Evolutionary conservation across 305 asterid genomes (phyloP).

Genomic region (Solanum hybrid): DNA sequence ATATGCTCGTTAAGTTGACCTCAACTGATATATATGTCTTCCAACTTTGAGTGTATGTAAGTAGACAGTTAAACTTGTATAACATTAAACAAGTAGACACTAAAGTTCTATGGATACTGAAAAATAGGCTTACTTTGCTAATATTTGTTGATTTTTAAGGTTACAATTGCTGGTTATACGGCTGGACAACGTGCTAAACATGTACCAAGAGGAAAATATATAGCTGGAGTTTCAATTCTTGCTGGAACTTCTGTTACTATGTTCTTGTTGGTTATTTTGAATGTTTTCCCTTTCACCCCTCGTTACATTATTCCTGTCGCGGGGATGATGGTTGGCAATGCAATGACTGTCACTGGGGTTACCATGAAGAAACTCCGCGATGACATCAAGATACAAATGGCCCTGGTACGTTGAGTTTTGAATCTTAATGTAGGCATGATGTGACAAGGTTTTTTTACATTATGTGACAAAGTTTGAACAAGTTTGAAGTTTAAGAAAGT

Average conservation of each 20-base stretch:
- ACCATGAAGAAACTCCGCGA: constrained; percentile 38
- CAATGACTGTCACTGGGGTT: constrained; percentile 66
- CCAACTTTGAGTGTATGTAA: neutral
- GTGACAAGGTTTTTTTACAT: neutral
- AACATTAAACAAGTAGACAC: neutral
- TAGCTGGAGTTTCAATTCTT: constrained; percentile 73
- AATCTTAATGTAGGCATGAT: neutral
- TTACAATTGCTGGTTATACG: constrained; percentile 67
- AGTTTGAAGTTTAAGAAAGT: neutral
- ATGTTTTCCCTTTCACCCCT: constrained; percentile 82
- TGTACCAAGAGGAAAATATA: constrained; percentile 70
- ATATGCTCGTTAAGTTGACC: neutral
- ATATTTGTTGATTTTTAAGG: constrained; percentile 24
- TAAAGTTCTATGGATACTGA: no score
- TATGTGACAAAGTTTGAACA: neutral
- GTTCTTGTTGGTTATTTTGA: constrained; percentile 42
- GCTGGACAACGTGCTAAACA: constrained; percentile 93
- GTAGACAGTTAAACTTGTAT: no score
- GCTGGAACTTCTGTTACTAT: constrained; percentile 65
- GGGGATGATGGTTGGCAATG: constrained; percentile 96
- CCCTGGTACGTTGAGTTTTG: constrained; percentile 12
- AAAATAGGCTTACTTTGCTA: no score
- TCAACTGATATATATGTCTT: neutral
- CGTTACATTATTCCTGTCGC: constrained; percentile 78
- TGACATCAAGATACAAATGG: constrained; percentile 35